Conservation (phyloP, 2,329 filamentous ascomycete species). For the Botryotinia calthae region DNA sequence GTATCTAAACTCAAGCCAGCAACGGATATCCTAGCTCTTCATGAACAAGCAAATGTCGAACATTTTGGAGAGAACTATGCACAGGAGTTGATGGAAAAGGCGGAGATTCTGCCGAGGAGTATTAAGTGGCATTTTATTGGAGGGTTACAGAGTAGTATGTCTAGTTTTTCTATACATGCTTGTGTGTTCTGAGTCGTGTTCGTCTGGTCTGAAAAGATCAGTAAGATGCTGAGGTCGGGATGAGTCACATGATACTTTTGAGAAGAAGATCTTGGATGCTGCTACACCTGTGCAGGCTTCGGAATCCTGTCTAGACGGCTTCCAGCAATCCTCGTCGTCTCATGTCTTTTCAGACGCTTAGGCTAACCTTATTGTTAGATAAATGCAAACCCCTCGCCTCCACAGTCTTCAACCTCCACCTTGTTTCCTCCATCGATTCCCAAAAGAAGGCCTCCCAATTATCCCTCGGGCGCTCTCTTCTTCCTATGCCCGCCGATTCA, state of each 20-base stretch:
- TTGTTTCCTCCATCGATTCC: conserved; percentile 86
- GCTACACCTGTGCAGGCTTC: background rate
- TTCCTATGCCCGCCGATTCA: conserved; percentile 41
- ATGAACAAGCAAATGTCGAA: conserved; percentile 56
- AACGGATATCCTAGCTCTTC: conserved; percentile 83
- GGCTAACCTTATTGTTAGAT: conserved; percentile 47
- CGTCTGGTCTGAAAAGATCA: too few species aligned
- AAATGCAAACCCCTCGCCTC: conserved; percentile 85
- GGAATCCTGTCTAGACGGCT: background rate
- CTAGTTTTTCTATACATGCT: conserved; percentile 8
- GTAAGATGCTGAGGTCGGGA: background rate
- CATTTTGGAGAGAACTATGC: conserved; percentile 98
- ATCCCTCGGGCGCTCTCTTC: conserved; percentile 68
- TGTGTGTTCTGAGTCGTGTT: background rate
- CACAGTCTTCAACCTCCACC: conserved; percentile 84
- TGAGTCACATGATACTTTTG: conserved; percentile 10
- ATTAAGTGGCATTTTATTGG: conserved; percentile 98
- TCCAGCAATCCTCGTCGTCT: background rate
- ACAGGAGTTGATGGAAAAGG: conserved; percentile 85
- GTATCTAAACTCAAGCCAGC: conserved; percentile 96
- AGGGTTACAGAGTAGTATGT: conserved; percentile 72
- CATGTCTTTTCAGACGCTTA: background rate
- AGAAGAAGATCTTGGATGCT: background rate
- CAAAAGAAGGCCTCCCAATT: conserved; percentile 83
- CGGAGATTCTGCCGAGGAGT: conserved; percentile 68